Evolutionary conservation across 169 alveolate genomes (phyloP).

Genomic region (Eimeria brunetti): DNA sequence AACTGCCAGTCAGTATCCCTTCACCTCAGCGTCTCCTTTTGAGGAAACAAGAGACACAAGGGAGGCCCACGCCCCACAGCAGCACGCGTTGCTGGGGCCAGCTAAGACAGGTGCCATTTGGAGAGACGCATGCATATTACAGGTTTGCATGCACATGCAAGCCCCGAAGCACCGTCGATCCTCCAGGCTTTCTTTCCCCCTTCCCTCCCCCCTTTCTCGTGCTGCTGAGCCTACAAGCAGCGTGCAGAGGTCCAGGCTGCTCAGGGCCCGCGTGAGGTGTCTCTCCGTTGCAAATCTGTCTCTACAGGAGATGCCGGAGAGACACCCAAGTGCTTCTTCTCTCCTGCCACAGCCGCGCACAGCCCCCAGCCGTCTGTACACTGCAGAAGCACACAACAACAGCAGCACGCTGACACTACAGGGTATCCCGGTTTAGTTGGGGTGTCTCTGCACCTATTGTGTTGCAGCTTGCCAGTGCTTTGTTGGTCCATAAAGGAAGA

Average conservation of each 20-base stretch:
- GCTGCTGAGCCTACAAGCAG: conserved; percentile 38
- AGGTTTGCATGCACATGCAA: background rate
- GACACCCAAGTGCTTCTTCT: background rate
- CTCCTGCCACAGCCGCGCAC: background rate
- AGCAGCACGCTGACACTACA: background rate
- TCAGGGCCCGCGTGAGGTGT: conserved; percentile 19
- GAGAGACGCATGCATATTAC: background rate
- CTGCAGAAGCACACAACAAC: background rate
- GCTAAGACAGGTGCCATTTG: background rate
- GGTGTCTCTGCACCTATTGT: conserved; percentile 10
- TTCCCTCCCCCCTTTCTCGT: background rate
- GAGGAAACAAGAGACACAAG: background rate
- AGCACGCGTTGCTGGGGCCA: background rate
- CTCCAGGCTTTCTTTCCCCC: background rate
- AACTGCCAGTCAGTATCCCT: background rate
- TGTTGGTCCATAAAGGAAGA: background rate
- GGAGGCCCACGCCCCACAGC: background rate
- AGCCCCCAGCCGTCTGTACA: conserved; percentile 64
- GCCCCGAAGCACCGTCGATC: background rate
- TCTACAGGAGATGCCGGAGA: background rate
- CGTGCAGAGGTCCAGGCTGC: conserved; percentile 1
- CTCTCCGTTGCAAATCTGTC: background rate
- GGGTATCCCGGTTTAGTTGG: too few relatives aligned
- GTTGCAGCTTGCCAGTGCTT: background rate
- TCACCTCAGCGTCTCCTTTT: background rate